phyloP scores from a whole-genome alignment of 306 rosid species.

The Elaeagnus macrophylla region DNA sequence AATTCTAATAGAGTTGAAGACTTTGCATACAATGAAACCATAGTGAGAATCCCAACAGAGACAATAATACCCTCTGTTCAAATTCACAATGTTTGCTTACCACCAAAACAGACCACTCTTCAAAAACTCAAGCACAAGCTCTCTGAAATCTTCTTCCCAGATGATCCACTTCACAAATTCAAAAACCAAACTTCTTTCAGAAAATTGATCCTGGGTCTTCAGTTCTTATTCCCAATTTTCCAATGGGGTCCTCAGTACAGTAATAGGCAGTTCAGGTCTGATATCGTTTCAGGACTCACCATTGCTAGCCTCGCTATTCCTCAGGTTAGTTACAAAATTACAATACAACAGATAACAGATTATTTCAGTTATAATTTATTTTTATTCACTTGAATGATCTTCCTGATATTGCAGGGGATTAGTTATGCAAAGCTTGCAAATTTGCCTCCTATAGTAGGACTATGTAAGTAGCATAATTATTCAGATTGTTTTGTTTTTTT shows the following conservation, averaged over 20 bases:
- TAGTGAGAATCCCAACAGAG: conserved; percentile 34
- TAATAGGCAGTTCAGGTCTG: conserved; percentile 42
- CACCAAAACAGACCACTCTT: conserved; percentile 49
- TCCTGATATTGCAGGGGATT: conserved; percentile 58
- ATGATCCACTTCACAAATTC: conserved; percentile 68
- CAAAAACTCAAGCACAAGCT: conserved; percentile 59
- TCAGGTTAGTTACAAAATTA: too few relatives aligned
- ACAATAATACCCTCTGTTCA: conserved; percentile 30
- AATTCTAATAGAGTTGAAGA: conserved; percentile 65
- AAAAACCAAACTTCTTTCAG: conserved; percentile 44
- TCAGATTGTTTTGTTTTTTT: too few relatives aligned
- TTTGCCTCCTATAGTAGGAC: conserved; percentile 89
- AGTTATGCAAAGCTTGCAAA: conserved; percentile 98
- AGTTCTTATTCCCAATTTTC: conserved; percentile 66
- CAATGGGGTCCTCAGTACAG: conserved; percentile 75
- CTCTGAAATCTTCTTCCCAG: conserved; percentile 79
- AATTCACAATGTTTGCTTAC: conserved; percentile 59
- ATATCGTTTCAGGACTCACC: too few relatives aligned
- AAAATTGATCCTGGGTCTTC: conserved; percentile 54
- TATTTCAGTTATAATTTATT: too few relatives aligned
- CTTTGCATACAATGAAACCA: conserved; percentile 30
- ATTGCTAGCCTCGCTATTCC: too few relatives aligned
- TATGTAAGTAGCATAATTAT: conserved; percentile 49
- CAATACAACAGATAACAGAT: too few relatives aligned
- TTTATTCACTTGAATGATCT: neutral